phyloP scores from a whole-genome alignment of 345 rosid species.

The Draba incana region DNA sequence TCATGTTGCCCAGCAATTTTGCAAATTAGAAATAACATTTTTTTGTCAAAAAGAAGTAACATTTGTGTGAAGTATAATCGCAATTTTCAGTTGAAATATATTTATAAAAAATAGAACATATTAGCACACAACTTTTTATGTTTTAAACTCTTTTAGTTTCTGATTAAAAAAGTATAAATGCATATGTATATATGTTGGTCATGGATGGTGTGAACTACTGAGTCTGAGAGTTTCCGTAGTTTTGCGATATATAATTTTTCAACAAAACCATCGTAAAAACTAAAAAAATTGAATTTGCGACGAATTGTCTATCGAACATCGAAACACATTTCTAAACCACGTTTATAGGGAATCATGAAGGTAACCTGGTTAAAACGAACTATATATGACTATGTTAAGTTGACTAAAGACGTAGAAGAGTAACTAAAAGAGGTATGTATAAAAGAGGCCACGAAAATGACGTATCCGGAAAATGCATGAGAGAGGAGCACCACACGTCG shows the following conservation, averaged over 20 bases:
- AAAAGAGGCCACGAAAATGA: conserved; percentile 32
- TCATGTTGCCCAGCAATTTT: not conserved
- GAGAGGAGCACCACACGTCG: conserved; percentile 28
- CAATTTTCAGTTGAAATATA: not conserved
- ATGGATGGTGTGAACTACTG: too few species aligned
- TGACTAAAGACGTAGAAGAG: conserved; percentile 13
- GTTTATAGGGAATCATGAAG: conserved; percentile 5
- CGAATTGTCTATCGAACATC: not conserved
- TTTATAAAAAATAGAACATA: not conserved
- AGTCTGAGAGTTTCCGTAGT: too few species aligned
- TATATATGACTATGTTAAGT: conserved; percentile 2
- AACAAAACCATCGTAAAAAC: too few species aligned
- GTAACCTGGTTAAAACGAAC: conserved; percentile 3
- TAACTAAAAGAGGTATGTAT: conserved; percentile 9
- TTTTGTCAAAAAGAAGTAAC: too few species aligned
- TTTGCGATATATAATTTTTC: too few species aligned
- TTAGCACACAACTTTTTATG: not conserved
- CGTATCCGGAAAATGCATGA: conserved; percentile 35
- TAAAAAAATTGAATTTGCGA: not conserved
- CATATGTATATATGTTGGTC: too few species aligned
- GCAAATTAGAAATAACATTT: not conserved
- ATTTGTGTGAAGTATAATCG: too few species aligned
- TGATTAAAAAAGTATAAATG: too few species aligned
- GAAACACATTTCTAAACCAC: not conserved
- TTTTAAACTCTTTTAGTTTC: not conserved